phyloP scores from a whole-genome alignment of 305 asterid species.

The Fraxinus ornus region DNA sequence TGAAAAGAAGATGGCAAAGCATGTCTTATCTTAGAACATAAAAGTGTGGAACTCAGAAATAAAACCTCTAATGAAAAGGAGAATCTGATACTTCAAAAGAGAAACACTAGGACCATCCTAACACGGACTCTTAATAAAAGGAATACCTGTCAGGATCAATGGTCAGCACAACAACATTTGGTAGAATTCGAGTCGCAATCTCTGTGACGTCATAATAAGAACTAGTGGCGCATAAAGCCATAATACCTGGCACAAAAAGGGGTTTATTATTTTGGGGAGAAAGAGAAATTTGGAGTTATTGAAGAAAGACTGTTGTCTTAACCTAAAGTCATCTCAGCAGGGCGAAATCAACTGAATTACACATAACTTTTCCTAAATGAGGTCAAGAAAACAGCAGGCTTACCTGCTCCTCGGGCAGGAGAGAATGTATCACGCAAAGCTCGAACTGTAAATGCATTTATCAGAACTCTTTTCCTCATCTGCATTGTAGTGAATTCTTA shows the following conservation, averaged over 20 bases:
- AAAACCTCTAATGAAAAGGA: slow-evolving; percentile 9
- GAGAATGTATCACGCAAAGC: slow-evolving; percentile 96
- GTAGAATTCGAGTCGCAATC: slow-evolving; percentile 92
- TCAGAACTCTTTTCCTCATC: slow-evolving; percentile 95
- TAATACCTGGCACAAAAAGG: slow-evolving; percentile 61
- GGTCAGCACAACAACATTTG: slow-evolving; percentile 81
- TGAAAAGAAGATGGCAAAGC: not conserved
- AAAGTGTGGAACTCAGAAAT: slow-evolving; percentile 12
- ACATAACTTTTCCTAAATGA: slow-evolving; percentile 2
- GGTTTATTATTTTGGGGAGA: slow-evolving; percentile 13
- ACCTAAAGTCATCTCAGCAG: slow-evolving; percentile 4
- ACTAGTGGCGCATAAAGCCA: slow-evolving; percentile 95
- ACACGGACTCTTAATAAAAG: slow-evolving; percentile 10
- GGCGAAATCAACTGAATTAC: slow-evolving; percentile 23
- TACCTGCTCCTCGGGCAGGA: slow-evolving; percentile 99
- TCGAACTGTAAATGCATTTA: slow-evolving; percentile 95
- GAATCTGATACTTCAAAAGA: slow-evolving; percentile 22
- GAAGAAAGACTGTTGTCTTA: slow-evolving; percentile 7
- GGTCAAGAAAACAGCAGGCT: slow-evolving; percentile 16
- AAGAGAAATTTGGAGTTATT: not conserved
- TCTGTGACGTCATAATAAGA: slow-evolving; percentile 87
- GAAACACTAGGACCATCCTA: slow-evolving; percentile 17
- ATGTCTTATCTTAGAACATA: slow-evolving; percentile 6
- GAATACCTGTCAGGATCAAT: slow-evolving; percentile 93
- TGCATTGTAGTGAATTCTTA: slow-evolving; percentile 35